These are phyloP conservation scores for Penicillium oxalicum DNA, from an alignment of 2,329 filamentous ascomycete species.

Conservation along the genomic window DNA sequence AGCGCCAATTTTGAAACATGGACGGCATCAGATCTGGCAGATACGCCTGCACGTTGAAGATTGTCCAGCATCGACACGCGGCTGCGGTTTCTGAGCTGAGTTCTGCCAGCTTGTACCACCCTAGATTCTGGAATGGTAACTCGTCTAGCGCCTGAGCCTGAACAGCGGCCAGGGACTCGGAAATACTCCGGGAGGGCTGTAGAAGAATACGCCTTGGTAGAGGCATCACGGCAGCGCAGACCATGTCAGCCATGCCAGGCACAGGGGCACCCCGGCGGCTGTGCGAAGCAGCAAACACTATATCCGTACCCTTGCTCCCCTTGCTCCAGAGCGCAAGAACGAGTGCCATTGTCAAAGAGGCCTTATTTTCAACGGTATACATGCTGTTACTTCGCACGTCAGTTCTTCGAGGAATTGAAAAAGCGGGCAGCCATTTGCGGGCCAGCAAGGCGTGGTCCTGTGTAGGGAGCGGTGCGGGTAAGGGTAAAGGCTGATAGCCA, in stretches of 20 bases:
- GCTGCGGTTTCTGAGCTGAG: not conserved
- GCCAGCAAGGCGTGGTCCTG: not conserved
- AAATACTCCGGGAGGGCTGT: not conserved
- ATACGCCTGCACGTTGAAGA: not conserved
- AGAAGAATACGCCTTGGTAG: not conserved
- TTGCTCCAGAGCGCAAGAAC: not conserved
- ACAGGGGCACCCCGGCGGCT: not conserved
- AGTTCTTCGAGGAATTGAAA: not conserved
- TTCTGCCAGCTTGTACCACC: not conserved
- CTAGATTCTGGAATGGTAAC: not conserved
- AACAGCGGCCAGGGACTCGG: not conserved
- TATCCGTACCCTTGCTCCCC: not conserved
- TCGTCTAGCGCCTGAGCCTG: not conserved
- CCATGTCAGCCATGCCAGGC: not conserved
- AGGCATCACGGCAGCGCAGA: not conserved
- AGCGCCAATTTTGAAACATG: not conserved
- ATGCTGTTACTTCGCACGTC: not conserved
- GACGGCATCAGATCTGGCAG: not conserved
- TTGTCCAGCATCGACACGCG: not conserved
- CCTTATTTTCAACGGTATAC: not conserved
- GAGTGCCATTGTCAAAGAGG: not conserved
- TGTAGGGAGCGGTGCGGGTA: not conserved
- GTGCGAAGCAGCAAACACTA: not conserved
- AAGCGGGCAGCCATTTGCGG: not conserved
- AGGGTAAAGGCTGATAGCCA: not conserved